Conservation (phyloP, 176 grass and related monocot species). For the Puccinellia tenuiflora region DNA sequence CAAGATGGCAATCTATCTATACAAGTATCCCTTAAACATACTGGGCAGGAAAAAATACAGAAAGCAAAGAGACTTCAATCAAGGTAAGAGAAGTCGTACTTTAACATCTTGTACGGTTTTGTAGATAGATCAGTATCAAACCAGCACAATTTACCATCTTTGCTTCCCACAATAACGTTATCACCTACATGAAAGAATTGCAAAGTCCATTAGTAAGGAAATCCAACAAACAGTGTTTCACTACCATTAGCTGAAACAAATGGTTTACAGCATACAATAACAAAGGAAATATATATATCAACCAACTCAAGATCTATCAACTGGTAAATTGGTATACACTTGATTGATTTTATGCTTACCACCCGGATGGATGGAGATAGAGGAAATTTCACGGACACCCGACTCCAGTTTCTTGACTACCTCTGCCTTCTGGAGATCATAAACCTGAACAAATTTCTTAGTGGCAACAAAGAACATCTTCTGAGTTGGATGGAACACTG, state of each 20-base stretch:
- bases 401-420: slow-evolving; percentile 83
- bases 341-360: slow-evolving; percentile 35
- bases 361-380: slow-evolving; percentile 82
- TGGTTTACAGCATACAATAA: background rate
- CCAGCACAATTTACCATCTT: slow-evolving; percentile 96
- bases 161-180: slow-evolving; percentile 96
- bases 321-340: background rate
- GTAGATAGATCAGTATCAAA: slow-evolving; percentile 93
- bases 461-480: slow-evolving; percentile 93
- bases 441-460: slow-evolving; percentile 89
- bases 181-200: slow-evolving; percentile 55
- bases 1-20: background rate
- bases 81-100: slow-evolving; percentile 39
- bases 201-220: background rate
- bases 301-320: background rate
- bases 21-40: too few relatives aligned
- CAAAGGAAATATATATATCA: background rate
- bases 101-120: slow-evolving; percentile 73
- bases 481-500: slow-evolving; percentile 76
- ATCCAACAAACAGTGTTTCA: background rate
- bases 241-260: background rate
- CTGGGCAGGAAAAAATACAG: background rate
- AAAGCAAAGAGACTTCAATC: background rate
- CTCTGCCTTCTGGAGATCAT: slow-evolving; percentile 79
- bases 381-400: slow-evolving; percentile 83